phyloP scores from a whole-genome alignment of 192 early-diverging fungal species.

The Paraglomus occultum region DNA sequence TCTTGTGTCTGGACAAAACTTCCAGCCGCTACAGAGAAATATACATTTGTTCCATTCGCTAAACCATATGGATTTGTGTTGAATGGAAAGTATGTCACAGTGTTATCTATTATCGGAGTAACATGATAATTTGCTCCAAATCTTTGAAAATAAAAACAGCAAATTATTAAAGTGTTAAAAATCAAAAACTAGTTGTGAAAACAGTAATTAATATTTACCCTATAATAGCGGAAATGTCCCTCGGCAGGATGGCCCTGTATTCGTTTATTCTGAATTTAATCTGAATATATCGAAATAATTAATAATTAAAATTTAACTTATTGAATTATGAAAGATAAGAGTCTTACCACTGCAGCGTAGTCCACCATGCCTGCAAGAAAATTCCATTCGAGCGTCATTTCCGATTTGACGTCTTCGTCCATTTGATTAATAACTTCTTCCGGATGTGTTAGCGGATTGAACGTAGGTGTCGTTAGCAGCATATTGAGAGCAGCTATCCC shows the following conservation, averaged over 20 bases:
- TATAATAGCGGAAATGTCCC: background rate
- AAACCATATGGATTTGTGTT: background rate
- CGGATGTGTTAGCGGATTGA: background rate
- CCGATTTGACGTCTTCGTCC: background rate
- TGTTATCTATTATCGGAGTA: background rate
- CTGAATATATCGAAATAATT: background rate
- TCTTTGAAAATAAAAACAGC: too few species aligned
- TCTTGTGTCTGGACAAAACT: slow-evolving; percentile 5
- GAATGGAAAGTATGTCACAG: background rate
- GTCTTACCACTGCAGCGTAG: slow-evolving; percentile 5
- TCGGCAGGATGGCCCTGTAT: background rate
- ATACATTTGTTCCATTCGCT: background rate
- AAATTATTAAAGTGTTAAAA: too few species aligned
- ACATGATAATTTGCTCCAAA: background rate
- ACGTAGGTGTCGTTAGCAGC: background rate
- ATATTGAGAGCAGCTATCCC: slow-evolving; percentile 4
- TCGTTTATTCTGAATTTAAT: background rate
- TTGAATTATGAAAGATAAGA: background rate
- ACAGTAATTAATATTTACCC: background rate
- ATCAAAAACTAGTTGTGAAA: too few species aligned
- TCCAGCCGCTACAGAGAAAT: slow-evolving; percentile 14
- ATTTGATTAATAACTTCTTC: background rate
- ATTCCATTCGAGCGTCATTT: background rate
- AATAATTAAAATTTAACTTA: background rate
- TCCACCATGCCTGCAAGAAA: slow-evolving; percentile 1